phyloP scores from a whole-genome alignment of 2,329 filamentous ascomycete genomes.

The Metarhizium rileyi region DNA sequence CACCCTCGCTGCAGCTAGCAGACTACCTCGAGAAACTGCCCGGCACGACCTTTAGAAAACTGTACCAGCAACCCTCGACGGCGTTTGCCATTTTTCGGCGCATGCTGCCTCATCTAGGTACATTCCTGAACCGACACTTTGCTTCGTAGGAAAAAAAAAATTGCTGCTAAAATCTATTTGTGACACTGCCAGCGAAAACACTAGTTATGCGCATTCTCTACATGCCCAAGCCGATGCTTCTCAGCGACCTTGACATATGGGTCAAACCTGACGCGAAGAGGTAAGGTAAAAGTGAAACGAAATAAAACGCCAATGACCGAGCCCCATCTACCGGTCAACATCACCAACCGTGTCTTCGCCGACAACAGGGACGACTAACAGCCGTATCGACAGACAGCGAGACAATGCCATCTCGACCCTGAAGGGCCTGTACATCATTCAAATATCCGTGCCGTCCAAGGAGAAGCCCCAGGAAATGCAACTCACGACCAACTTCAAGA shows the following conservation, averaged over 20 bases:
- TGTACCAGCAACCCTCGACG: conserved; percentile 94
- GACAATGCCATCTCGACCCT: conserved; percentile 78
- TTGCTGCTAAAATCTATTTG: neutral
- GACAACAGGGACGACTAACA: neutral
- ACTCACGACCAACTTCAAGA: conserved; percentile 72
- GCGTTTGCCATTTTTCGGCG: conserved; percentile 92
- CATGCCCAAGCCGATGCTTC: conserved; percentile 68
- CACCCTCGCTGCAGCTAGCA: conserved; percentile 52
- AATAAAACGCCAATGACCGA: too few species aligned
- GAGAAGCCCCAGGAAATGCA: conserved; percentile 61
- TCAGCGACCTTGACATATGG: conserved; percentile 79
- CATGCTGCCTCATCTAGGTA: conserved; percentile 88
- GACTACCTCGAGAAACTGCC: conserved; percentile 91
- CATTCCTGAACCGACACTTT: conserved; percentile 11
- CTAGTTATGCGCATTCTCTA: conserved; percentile 95
- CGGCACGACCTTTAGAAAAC: conserved; percentile 77
- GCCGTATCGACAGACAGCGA: conserved; percentile 53
- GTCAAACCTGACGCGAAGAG: conserved; percentile 55
- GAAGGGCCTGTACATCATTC: conserved; percentile 76
- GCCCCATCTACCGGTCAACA: too few species aligned
- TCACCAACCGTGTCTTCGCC: too few species aligned
- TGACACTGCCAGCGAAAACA: conserved; percentile 61
- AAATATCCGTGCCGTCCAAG: conserved; percentile 49
- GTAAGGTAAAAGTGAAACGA: conserved; percentile 14
- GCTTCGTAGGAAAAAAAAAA: neutral